Conservation (phyloP, 495 filamentous ascomycete species). For the Trichoderma virens region DNA sequence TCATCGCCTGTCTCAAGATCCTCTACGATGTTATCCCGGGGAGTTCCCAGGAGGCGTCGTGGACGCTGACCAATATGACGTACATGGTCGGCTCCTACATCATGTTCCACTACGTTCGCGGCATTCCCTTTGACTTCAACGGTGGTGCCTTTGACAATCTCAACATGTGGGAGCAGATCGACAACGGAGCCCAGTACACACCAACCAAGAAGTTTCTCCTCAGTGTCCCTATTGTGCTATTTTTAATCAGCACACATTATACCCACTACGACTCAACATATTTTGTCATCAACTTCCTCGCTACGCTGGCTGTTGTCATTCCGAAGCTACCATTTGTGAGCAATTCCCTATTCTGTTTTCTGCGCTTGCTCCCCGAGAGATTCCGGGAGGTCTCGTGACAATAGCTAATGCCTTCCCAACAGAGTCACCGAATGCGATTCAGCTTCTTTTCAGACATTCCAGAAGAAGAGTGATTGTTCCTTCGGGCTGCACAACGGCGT, state of each 20-base stretch:
- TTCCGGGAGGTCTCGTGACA: conserved; percentile 10
- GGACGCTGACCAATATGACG: conserved; percentile 96
- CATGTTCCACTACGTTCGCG: conserved; percentile 98
- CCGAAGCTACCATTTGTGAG: conserved; percentile 92
- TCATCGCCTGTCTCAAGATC: conserved; percentile 86
- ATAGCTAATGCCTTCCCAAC: conserved; percentile 15
- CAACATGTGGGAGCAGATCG: conserved; percentile 99
- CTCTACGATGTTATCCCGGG: conserved; percentile 92
- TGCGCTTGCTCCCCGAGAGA: too few species aligned
- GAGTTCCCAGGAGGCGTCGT: conserved; percentile 92
- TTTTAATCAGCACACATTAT: conserved; percentile 95
- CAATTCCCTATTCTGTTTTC: too few species aligned
- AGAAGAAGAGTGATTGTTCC: conserved; percentile 32
- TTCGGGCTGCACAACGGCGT: conserved; percentile 5
- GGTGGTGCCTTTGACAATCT: conserved; percentile 98
- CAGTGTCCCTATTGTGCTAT: conserved; percentile 86
- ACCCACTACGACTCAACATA: conserved; percentile 95
- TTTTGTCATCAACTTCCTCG: conserved; percentile 93
- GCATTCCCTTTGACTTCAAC: conserved; percentile 98
- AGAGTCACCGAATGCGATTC: conserved; percentile 68
- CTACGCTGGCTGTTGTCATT: conserved; percentile 84
- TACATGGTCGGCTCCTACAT: conserved; percentile 99
- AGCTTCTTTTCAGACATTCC: conserved; percentile 55
- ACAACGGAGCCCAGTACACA: conserved; percentile 97
- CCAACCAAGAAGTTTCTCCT: conserved; percentile 97